These are phyloP conservation scores for Exophiala phaeomuriformis DNA, from an alignment of 2,329 filamentous ascomycete species.

Conservation along the genomic window DNA sequence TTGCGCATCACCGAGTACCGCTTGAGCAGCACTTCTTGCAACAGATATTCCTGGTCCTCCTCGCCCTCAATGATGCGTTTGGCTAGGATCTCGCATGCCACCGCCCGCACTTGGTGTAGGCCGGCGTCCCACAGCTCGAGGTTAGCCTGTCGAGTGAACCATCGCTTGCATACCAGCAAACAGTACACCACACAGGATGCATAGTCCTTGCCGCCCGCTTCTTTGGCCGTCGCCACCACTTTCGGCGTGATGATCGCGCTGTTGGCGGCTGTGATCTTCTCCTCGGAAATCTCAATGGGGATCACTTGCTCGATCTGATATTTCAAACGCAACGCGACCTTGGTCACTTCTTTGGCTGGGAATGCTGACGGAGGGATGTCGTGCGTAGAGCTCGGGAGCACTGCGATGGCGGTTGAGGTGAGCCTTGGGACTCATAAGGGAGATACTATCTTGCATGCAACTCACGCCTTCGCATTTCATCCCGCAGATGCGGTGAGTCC, in stretches of 20 bases:
- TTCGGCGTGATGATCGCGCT: slow-evolving; percentile 73
- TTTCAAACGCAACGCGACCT: slow-evolving; percentile 79
- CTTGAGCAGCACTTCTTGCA: slow-evolving; percentile 76
- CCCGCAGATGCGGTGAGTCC: slow-evolving; percentile 31
- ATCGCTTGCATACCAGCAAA: slow-evolving; percentile 64
- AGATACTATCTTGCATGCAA: slow-evolving; percentile 9
- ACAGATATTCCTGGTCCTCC: slow-evolving; percentile 67
- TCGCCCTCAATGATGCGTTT: slow-evolving; percentile 81
- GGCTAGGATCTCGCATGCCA: slow-evolving; percentile 84
- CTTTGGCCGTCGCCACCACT: slow-evolving; percentile 71
- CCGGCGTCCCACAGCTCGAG: slow-evolving; percentile 89
- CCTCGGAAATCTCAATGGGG: slow-evolving; percentile 79
- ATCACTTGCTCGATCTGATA: slow-evolving; percentile 85
- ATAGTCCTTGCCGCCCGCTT: slow-evolving; percentile 70
- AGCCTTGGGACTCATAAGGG: neutral
- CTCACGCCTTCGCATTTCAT: slow-evolving; percentile 39
- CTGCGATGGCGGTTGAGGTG: neutral
- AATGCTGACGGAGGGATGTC: slow-evolving; percentile 54
- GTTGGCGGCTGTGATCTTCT: slow-evolving; percentile 67
- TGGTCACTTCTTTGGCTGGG: slow-evolving; percentile 73
- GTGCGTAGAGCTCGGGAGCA: slow-evolving; percentile 37
- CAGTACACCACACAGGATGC: slow-evolving; percentile 76
- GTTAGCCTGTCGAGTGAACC: slow-evolving; percentile 71
- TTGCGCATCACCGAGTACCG: slow-evolving; percentile 76
- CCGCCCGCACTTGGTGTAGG: slow-evolving; percentile 68